Conservation (phyloP, 306 rosid genomes). For the Quercus bicolor region DNA sequence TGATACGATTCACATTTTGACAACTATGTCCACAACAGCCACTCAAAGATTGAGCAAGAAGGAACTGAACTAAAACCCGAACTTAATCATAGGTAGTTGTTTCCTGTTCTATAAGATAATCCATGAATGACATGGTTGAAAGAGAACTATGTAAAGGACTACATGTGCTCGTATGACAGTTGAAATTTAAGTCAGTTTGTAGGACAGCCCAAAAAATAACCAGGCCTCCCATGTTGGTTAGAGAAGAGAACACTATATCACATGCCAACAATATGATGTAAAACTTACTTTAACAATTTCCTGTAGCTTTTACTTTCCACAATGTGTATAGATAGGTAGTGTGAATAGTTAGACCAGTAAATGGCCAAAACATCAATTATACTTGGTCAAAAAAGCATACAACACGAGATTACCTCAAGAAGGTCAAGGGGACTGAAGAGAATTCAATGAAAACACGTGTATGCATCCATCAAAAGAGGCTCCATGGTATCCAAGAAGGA, state of each 20-base stretch:
- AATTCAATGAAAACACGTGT: neutral
- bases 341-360: neutral
- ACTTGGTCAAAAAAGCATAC: neutral
- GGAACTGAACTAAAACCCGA: no score
- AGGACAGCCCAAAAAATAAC: neutral
- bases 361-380: neutral
- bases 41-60: no score
- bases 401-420: neutral
- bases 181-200: neutral
- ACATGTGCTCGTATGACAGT: neutral
- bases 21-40: no score
- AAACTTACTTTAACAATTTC: neutral
- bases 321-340: neutral
- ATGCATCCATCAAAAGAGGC: slow-evolving; percentile 13
- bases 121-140: neutral
- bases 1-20: no score
- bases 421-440: neutral
- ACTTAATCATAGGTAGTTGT: no score
- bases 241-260: neutral
- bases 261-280: neutral
- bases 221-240: neutral
- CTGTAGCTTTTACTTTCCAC: neutral
- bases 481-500: slow-evolving; percentile 6
- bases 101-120: neutral
- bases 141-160: neutral